phyloP scores from a whole-genome alignment of 371 early-diverging fungal species.

The Apophysomyces elegans region DNA sequence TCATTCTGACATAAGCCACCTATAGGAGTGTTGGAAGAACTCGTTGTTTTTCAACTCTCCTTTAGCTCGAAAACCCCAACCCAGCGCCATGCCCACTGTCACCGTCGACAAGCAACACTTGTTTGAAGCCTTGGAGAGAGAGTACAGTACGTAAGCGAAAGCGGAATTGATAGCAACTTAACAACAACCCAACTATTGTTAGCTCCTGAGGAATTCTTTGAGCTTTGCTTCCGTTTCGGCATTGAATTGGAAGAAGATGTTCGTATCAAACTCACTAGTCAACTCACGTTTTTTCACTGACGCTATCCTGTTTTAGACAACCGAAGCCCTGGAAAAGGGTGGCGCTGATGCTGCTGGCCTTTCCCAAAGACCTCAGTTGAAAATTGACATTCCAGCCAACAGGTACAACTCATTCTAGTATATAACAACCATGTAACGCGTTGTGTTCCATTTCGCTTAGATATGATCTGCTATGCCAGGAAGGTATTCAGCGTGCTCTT shows the following conservation, averaged over 20 bases:
- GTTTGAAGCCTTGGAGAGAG: constrained; percentile 79
- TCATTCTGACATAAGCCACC: constrained; percentile 1
- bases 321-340: constrained; percentile 78
- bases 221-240: constrained; percentile 99
- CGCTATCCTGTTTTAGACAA: constrained; percentile 61
- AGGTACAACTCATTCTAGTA: constrained; percentile 61
- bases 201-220: constrained; percentile 91
- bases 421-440: background rate
- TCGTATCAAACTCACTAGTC: constrained; percentile 30
- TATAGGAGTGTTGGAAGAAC: background rate
- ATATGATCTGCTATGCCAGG: constrained; percentile 95
- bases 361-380: constrained; percentile 85
- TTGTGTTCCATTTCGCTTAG: constrained; percentile 38
- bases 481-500: constrained; percentile 92
- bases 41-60: background rate
- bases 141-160: constrained; percentile 69
- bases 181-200: background rate
- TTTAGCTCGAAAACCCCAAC: background rate
- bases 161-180: background rate
- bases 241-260: constrained; percentile 99
- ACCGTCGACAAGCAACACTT: constrained; percentile 90
- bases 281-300: constrained; percentile 20
- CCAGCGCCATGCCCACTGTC: constrained; percentile 87
- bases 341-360: constrained; percentile 67
- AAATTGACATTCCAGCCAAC: constrained; percentile 99